phyloP scores from a whole-genome alignment of 371 early-diverging fungal species.

The Umbelopsis sp. region DNA sequence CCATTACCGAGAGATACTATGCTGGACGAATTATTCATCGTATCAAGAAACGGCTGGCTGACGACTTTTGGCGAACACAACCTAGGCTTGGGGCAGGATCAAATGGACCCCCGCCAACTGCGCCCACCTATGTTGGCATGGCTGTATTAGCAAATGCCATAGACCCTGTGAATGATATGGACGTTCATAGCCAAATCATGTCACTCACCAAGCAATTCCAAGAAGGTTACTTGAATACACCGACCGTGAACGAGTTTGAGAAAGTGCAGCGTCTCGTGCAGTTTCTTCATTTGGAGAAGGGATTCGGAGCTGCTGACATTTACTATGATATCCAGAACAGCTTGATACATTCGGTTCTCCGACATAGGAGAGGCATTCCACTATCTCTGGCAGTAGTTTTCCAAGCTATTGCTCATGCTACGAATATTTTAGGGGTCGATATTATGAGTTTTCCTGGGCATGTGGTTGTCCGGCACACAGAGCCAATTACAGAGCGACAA shows the following conservation, averaged over 20 bases:
- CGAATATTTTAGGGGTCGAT: neutral
- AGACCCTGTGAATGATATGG: neutral
- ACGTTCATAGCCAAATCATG: neutral
- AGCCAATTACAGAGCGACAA: neutral
- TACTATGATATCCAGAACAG: constrained; percentile 14
- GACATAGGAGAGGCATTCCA: neutral
- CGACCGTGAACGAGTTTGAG: neutral
- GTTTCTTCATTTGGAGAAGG: neutral
- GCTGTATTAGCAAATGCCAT: neutral
- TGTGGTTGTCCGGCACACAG: neutral
- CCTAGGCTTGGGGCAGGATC: neutral
- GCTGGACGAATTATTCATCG: constrained; percentile 5
- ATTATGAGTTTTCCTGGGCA: constrained; percentile 12
- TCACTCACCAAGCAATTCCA: neutral
- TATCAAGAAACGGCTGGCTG: neutral
- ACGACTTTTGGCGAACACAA: neutral
- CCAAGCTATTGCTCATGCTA: neutral
- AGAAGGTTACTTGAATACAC: neutral
- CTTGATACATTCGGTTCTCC: neutral
- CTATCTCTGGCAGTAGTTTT: constrained; percentile 1
- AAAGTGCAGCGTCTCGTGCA: neutral
- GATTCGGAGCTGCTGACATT: neutral
- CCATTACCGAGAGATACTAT: constrained; percentile 2
- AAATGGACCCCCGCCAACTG: neutral
- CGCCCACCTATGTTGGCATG: neutral